Base-by-base conservation (phyloP, 495 filamentous ascomycete genomes). In the Penicillium soppii region DNA sequence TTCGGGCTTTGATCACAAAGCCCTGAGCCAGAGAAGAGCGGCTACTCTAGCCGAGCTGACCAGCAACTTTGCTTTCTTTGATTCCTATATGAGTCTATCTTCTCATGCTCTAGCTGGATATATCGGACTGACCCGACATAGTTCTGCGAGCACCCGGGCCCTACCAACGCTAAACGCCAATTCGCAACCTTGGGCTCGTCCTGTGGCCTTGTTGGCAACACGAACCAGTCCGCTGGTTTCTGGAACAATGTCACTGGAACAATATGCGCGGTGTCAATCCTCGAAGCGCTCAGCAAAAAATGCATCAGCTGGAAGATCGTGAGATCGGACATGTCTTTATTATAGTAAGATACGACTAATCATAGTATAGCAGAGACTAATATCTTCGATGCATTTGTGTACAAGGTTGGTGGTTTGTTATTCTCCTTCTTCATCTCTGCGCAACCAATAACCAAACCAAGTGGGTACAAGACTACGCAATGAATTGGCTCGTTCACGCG, bases 1-100 rank as follows among this genome's bases (percentile, higher is more conserved):
- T 36, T 50, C 69, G 69, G 5, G 67, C 70, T 36, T 50, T 68
- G 70, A 72, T 32, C 74, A 74, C 61, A 69, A 72, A 52, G 69
- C 68, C 4, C 73, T 72, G 27, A 49, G 60, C 30, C 38, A 69
- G 54, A 67, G 72, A 59, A 69, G 72, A 57, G 58, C 71, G 16
- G 51, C 64, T 1, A 56, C 64, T 17, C 54, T 75, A 19, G 66
- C 59, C 0, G 66, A 71, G 42, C 35, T 75, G 51, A 71, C 59
- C 0, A 39, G 69, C 54, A 73, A 68, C 49, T 75, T 73, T 59
- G 70, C 50, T 5, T 73, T 75, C 50, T 74, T 61, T 43, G 72
- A 75, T 49, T 62, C 57, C 16, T 75, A 73, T 45, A 66, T 71
- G 39, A 33, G 62, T 62, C 4, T 26, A 21, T 25, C n/a, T 9